Evolutionary conservation across 78 protist species (phyloP).

Genomic region (Acrasis kona): DNA sequence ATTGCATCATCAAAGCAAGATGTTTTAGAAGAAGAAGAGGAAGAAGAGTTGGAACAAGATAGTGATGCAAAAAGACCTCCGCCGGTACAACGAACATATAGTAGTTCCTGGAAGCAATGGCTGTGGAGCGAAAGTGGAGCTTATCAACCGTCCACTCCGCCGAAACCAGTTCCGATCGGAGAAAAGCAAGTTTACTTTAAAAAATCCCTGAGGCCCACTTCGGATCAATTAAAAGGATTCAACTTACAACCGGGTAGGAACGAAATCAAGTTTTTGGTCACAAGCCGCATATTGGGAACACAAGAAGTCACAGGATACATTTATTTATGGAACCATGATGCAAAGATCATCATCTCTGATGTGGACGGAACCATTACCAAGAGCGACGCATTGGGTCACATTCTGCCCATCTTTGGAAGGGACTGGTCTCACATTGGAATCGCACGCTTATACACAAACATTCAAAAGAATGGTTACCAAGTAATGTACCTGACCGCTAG

Average conservation of each 20-base stretch:
- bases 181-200: not conserved
- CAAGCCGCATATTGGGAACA: conserved; percentile 51
- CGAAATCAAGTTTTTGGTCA: conserved; percentile 54
- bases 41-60: conserved; percentile 1
- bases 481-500: conserved; percentile 80
- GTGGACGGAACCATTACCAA: conserved; percentile 94
- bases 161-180: not conserved
- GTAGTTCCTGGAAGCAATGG: not conserved
- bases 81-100: not conserved
- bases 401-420: conserved; percentile 70
- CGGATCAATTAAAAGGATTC: conserved; percentile 36
- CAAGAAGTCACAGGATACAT: conserved; percentile 30
- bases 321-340: conserved; percentile 47
- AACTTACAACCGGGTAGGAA: conserved; percentile 63
- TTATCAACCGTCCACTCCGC: too few relatives aligned
- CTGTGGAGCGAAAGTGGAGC: not conserved
- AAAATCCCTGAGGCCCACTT: conserved; percentile 29
- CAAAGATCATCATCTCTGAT: conserved; percentile 79
- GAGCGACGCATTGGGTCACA: conserved; percentile 85
- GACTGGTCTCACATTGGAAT: conserved; percentile 94
- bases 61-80: conserved; percentile 3
- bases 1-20: not conserved
- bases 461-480: conserved; percentile 75
- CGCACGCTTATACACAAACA: conserved; percentile 58
- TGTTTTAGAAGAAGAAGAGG: not conserved